Evolutionary conservation across 208 protist genomes (phyloP).

Genomic region (Strigomonas galati): DNA sequence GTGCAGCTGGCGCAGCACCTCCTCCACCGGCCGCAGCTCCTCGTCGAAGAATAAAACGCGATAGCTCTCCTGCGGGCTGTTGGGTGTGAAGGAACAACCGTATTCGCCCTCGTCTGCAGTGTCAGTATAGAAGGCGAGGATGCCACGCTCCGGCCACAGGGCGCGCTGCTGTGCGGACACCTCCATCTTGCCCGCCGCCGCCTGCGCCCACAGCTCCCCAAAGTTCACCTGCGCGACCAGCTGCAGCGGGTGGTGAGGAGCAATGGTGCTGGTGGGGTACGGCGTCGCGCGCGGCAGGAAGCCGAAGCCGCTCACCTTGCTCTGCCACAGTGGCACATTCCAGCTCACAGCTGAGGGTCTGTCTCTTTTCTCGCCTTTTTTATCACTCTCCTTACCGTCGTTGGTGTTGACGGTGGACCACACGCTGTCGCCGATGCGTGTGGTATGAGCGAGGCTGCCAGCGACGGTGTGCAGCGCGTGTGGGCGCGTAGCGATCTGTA

Average conservation of each 20-base stretch:
- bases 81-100: constrained; percentile 2
- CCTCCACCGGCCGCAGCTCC: constrained; percentile 14
- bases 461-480: constrained; percentile 10
- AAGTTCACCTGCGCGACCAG: constrained; percentile 27
- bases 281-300: constrained; percentile 16
- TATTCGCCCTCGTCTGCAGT: constrained; percentile 18
- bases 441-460: constrained; percentile 1
- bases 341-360: neutral
- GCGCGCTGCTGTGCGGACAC: constrained; percentile 1
- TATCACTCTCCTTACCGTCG: too few species aligned
- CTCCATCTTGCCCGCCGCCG: neutral
- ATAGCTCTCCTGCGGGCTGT: constrained; percentile 6
- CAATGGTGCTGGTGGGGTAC: constrained; percentile 17
- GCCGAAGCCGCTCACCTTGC: constrained; percentile 26
- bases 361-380: neutral
- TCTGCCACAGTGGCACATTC: constrained; percentile 22
- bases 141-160: constrained; percentile 12
- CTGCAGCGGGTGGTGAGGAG: constrained; percentile 10
- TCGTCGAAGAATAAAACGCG: constrained; percentile 25
- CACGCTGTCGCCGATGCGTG: neutral
- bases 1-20: neutral
- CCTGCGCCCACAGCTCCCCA: constrained; percentile 19
- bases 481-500: neutral
- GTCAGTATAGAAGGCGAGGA: constrained; percentile 24
- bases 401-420: neutral